Percentiles rank a stretch among this genome's conserved stretches.
Conservation (phyloP, 108 stramenopile genomes). For the Skeletonema tropicum region DNA sequence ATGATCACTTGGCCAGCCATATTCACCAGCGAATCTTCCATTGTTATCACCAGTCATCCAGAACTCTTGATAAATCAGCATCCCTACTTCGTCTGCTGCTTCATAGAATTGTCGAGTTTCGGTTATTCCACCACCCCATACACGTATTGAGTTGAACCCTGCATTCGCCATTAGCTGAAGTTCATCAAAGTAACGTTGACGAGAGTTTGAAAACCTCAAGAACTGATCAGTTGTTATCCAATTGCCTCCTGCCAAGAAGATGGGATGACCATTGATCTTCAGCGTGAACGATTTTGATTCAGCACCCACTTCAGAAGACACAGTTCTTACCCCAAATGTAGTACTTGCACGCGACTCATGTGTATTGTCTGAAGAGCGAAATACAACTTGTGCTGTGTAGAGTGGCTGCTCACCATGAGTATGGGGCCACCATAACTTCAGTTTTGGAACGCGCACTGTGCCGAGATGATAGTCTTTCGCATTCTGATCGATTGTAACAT, state of each 20-base stretch:
- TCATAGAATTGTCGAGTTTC: conserved; percentile 67
- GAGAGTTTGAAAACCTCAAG: conserved; percentile 40
- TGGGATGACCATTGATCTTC: conserved; percentile 48
- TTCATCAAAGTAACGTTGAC: conserved; percentile 41
- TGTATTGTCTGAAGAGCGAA: conserved; percentile 15
- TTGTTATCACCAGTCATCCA: conserved; percentile 78
- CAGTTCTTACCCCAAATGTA: conserved; percentile 47
- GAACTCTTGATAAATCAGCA: conserved; percentile 74
- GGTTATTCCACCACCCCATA: conserved; percentile 82
- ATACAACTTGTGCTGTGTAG: conserved; percentile 24
- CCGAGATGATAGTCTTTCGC: conserved; percentile 12
- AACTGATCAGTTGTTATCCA: conserved; percentile 64
- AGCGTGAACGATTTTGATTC: conserved; percentile 37
- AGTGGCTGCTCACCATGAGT: conserved; percentile 37
- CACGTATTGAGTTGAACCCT: conserved; percentile 64
- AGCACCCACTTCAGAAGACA: conserved; percentile 40
- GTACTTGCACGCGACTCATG: conserved; percentile 20
- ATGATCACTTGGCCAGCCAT: conserved; percentile 53
- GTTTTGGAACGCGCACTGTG: conserved; percentile 7
- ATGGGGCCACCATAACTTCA: conserved; percentile 61
- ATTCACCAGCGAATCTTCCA: conserved; percentile 58
- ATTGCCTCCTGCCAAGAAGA: conserved; percentile 62
- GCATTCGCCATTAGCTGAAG: conserved; percentile 31
- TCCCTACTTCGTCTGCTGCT: conserved; percentile 68
- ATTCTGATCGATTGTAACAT: conserved; percentile 17